These are phyloP conservation scores for Diaporthe batatas DNA, from an alignment of 2,329 filamentous ascomycete species.

Conservation along the genomic window DNA sequence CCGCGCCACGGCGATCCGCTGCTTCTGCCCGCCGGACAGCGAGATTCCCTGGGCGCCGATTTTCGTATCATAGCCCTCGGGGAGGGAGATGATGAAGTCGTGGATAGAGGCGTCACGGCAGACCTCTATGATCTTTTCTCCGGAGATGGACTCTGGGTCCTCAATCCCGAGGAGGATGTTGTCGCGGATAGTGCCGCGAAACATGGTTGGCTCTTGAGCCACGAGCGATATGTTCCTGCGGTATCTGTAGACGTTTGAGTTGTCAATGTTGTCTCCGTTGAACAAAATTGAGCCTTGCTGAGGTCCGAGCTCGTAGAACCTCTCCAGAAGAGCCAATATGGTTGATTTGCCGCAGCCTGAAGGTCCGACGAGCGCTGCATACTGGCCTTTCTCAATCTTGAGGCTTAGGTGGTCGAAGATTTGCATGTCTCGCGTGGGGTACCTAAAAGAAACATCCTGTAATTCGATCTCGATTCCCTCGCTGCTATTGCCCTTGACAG, in stretches of 20 bases:
- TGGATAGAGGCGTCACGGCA: conserved; percentile 94
- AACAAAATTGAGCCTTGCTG: conserved; percentile 65
- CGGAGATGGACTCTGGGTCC: conserved; percentile 72
- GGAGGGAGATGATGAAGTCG: conserved; percentile 90
- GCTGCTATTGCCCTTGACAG: conserved; percentile 59
- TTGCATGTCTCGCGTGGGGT: conserved; percentile 92
- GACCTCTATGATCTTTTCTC: conserved; percentile 80
- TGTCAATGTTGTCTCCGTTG: conserved; percentile 68
- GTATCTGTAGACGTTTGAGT: conserved; percentile 85
- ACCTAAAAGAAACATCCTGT: conserved; percentile 92
- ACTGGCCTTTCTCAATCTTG: conserved; percentile 80
- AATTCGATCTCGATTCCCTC: conserved; percentile 85
- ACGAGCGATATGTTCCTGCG: conserved; percentile 87
- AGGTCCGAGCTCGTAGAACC: conserved; percentile 86
- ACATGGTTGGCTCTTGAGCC: conserved; percentile 93
- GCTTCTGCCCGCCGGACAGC: conserved; percentile 94
- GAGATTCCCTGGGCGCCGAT: conserved; percentile 92
- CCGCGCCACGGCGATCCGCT: conserved; percentile 92
- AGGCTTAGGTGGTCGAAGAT: conserved; percentile 88
- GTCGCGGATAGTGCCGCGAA: conserved; percentile 90
- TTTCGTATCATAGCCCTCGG: conserved; percentile 88
- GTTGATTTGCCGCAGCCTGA: conserved; percentile 96
- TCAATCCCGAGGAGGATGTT: conserved; percentile 88
- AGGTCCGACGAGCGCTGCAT: conserved; percentile 91
- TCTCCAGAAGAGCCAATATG: conserved; percentile 89